Conservation (phyloP, 2,329 filamentous ascomycete species). For the Fusarium torulosum region DNA sequence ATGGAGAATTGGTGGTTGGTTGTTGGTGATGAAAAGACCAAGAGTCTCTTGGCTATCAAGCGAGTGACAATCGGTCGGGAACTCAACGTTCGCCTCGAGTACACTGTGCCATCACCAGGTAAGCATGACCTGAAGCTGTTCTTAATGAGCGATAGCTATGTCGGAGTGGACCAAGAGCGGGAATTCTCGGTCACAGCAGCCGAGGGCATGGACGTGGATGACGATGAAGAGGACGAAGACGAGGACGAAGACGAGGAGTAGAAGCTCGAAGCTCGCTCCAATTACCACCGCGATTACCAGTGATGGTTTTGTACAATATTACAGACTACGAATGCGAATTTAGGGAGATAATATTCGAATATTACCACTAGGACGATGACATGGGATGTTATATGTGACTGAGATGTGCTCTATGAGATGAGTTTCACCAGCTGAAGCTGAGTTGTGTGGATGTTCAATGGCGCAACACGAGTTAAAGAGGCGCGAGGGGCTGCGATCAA, state of each 20-base stretch:
- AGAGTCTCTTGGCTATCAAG: constrained; percentile 92
- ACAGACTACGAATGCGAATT: constrained; percentile 49
- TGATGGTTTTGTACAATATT: constrained; percentile 51
- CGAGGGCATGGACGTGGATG: constrained; percentile 95
- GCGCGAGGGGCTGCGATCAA: constrained; percentile 37
- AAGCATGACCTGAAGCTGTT: constrained; percentile 90
- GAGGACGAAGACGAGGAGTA: constrained; percentile 63
- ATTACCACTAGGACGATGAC: constrained; percentile 34
- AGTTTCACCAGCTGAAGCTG: constrained; percentile 49
- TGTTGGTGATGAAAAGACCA: constrained; percentile 90
- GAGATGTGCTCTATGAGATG: constrained; percentile 45
- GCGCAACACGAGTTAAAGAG: constrained; percentile 48
- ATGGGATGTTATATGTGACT: constrained; percentile 33
- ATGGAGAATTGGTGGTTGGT: constrained; percentile 99
- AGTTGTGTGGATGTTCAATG: constrained; percentile 49
- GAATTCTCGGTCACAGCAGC: constrained; percentile 86
- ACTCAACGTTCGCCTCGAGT: constrained; percentile 85
- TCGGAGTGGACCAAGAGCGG: constrained; percentile 96
- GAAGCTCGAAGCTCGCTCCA: constrained; percentile 28
- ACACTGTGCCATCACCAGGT: constrained; percentile 85
- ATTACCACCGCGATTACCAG: constrained; percentile 34
- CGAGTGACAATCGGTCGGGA: constrained; percentile 86
- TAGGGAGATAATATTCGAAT: constrained; percentile 47
- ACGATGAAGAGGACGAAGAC: constrained; percentile 82
- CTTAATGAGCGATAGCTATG: constrained; percentile 96